Conservation (phyloP, 1,139 yeast genomes). For the Yamadazyma atlantica region DNA sequence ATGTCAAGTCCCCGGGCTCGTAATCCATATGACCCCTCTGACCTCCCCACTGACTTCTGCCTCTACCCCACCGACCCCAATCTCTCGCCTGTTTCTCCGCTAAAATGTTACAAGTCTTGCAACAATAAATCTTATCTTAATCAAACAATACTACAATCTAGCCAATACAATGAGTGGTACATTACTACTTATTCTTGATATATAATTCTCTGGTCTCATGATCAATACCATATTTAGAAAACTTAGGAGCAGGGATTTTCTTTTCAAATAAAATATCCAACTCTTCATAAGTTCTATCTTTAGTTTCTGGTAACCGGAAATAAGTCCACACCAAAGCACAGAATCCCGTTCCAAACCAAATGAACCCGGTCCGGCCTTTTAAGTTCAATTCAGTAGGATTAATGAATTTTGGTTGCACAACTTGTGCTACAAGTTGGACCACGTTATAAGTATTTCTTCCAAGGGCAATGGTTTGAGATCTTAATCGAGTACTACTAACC, state of each 20-base stretch:
- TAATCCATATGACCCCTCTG: neutral
- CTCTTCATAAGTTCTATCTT: constrained; percentile 57
- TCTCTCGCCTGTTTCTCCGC: too few species aligned
- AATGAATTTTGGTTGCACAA: constrained; percentile 56
- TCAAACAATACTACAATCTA: too few species aligned
- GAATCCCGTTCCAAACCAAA: constrained; percentile 51
- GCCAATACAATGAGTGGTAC: too few species aligned
- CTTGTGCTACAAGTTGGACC: constrained; percentile 39
- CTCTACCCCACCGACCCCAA: too few species aligned
- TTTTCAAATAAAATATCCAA: constrained; percentile 51
- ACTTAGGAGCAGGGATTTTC: constrained; percentile 42
- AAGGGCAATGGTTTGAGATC: constrained; percentile 55
- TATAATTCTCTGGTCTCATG: constrained; percentile 10
- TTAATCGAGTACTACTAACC: constrained; percentile 51
- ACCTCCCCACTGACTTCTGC: too few species aligned
- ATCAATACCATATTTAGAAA: constrained; percentile 14
- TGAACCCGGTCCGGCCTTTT: constrained; percentile 57
- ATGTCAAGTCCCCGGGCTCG: neutral
- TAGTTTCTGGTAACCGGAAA: constrained; percentile 59
- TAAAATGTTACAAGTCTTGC: too few species aligned
- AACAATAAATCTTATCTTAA: too few species aligned
- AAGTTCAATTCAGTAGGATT: constrained; percentile 56
- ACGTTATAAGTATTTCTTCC: constrained; percentile 50
- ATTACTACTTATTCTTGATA: constrained; percentile 1
- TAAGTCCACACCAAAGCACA: constrained; percentile 43